Base-by-base conservation (phyloP, 305 asterid genomes). In the Lippia alba region DNA sequence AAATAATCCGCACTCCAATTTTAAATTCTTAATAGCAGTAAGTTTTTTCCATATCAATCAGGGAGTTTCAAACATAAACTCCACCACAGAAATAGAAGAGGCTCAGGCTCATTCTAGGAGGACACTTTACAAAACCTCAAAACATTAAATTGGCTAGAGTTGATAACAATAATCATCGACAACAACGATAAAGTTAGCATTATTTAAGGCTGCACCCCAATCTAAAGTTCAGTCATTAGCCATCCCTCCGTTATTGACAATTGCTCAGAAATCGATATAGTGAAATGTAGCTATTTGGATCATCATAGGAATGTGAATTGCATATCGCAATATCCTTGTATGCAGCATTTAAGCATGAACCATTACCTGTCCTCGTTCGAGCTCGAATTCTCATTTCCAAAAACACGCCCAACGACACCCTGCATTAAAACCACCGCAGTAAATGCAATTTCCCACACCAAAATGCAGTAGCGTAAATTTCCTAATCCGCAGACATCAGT, bases 391-490 rank as follows among this genome's bases (percentile, higher is more conserved):
- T 91, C 98, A 57, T 86, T 92, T 51, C 98, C 84, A 72, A 94
- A 88, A 20, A 91, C 95, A 41, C 96, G 89, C 20, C 88, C 93
- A 39, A 94, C 92, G 56, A 87, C 97, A 33, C 92, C 99, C 99
- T 90, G 96, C 86, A 76, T 60, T 39, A 33, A 53, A 59, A 8
- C 8, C 60, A 69, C 59, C 59, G 33, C 45, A 72, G 44, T 55
- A 15, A 51, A 67, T 16, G 64, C 66, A 59, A 8, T 56, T 51
- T 7, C 16, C 18, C 51, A 49, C 14, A 36, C 67, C n/a, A 10
- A 59, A 16, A 36, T 36, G 41, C 41, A 36, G 8, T 8, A 4
- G 9, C 30, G 20, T 18, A 39, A 51, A 46, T 3, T 17, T 58
- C 5, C 3, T 32, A 64, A 61, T 44, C 34, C 2, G n/a, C 11